Conservation (phyloP, 2,329 filamentous ascomycete species). For the Parasarocladium wereldwijsianum region DNA sequence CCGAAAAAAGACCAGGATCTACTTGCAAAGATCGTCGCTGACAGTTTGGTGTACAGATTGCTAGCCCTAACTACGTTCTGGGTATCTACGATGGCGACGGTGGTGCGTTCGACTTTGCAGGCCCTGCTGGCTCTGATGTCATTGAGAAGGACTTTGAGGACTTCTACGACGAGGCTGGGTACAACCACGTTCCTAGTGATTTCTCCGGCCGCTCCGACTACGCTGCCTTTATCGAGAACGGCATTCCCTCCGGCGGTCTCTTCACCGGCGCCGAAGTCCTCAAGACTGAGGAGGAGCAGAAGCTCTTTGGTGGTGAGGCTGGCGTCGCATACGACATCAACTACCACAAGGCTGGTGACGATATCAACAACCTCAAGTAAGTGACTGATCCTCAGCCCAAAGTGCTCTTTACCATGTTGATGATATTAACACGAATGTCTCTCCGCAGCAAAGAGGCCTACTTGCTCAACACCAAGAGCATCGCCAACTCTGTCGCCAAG, state of each 20-base stretch:
- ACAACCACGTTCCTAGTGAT: slow-evolving; percentile 41
- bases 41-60: slow-evolving; percentile 16
- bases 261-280: slow-evolving; percentile 53
- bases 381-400: no score
- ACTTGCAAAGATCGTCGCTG: background rate
- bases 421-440: no score
- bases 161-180: slow-evolving; percentile 31
- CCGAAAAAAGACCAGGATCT: background rate
- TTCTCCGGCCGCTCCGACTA: slow-evolving; percentile 57
- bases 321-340: slow-evolving; percentile 31
- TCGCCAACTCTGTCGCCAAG: slow-evolving; percentile 25
- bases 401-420: no score
- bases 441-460: no score
- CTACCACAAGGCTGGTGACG: slow-evolving; percentile 31
- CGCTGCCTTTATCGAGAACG: slow-evolving; percentile 49
- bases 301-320: slow-evolving; percentile 46
- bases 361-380: slow-evolving; percentile 21
- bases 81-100: slow-evolving; percentile 46
- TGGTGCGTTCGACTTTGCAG: slow-evolving; percentile 40
- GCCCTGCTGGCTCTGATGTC: slow-evolving; percentile 42
- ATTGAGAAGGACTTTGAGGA: slow-evolving; percentile 43
- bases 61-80: slow-evolving; percentile 33
- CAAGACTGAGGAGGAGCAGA: slow-evolving; percentile 45
- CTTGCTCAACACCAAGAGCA: slow-evolving; percentile 27
- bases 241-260: slow-evolving; percentile 52